phyloP scores from a whole-genome alignment of 1,139 yeast genomes.

The Blastobotrys elegans region DNA sequence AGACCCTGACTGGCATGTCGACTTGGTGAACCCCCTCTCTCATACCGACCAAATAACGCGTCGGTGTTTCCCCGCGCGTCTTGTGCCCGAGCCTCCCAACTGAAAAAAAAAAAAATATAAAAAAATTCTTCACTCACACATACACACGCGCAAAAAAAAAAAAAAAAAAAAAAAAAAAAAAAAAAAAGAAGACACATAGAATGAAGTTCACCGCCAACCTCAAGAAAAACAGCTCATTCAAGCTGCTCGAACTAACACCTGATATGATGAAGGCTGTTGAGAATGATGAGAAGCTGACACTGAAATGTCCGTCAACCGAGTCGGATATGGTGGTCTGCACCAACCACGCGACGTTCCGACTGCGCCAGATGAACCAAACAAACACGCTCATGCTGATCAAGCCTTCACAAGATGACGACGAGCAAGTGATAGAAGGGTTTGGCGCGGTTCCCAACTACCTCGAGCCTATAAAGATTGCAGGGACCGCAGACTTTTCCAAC shows the following conservation, averaged over 20 bases:
- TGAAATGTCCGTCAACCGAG: constrained; percentile 43
- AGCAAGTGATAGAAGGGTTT: constrained; percentile 23
- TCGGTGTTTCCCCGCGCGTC: neutral
- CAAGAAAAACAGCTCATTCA: constrained; percentile 38
- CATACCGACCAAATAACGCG: neutral
- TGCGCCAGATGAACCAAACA: constrained; percentile 82
- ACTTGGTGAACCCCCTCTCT: neutral
- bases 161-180: neutral
- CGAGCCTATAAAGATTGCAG: constrained; percentile 32
- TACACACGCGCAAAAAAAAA: no score
- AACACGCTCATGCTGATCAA: constrained; percentile 63
- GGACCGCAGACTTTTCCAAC: constrained; percentile 37
- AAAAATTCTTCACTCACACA: no score
- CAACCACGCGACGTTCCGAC: constrained; percentile 49
- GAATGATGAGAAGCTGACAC: constrained; percentile 33
- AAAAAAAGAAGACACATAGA: neutral
- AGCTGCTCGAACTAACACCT: constrained; percentile 56
- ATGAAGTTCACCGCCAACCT: neutral
- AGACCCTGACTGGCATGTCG: neutral
- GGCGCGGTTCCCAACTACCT: constrained; percentile 44
- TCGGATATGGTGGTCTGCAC: constrained; percentile 63
- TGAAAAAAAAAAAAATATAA: neutral
- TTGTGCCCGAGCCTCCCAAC: neutral
- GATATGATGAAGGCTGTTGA: constrained; percentile 46
- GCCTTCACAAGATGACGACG: constrained; percentile 26